Conservation (phyloP, 768 basidiomycete species). For the Sistotremastrum niveocremeum region DNA sequence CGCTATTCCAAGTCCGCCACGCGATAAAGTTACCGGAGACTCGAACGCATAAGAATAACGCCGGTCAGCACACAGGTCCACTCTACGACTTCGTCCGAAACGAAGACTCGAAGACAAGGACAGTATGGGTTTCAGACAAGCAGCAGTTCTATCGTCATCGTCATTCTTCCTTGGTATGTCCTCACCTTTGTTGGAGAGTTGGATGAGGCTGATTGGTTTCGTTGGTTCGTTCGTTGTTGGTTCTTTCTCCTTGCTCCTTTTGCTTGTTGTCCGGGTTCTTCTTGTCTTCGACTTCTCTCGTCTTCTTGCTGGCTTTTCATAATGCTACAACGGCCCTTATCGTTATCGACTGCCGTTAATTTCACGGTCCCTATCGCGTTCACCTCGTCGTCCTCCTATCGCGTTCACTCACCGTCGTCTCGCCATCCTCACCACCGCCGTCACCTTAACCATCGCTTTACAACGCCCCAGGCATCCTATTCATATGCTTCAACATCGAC, state of each 20-base stretch:
- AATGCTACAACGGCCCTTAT: neutral
- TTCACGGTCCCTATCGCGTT: neutral
- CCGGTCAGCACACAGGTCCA: too few species aligned
- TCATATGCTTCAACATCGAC: conserved; percentile 82
- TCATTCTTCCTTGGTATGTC: conserved; percentile 83
- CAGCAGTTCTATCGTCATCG: conserved; percentile 73
- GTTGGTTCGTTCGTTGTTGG: conserved; percentile 9
- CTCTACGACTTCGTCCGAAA: too few species aligned
- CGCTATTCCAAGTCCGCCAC: too few species aligned
- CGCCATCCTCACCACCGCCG: neutral
- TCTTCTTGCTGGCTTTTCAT: neutral
- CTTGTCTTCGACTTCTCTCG: neutral
- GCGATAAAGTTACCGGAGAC: too few species aligned
- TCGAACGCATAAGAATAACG: too few species aligned
- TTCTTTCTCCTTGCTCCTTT: conserved; percentile 2
- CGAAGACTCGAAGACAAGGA: neutral
- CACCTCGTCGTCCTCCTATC: neutral
- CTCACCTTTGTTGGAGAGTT: too few species aligned
- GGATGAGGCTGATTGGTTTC: too few species aligned
- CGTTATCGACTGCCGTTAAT: neutral
- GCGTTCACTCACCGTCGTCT: neutral
- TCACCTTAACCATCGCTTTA: neutral
- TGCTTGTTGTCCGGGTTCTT: conserved; percentile 7
- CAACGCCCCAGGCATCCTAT: conserved; percentile 45
- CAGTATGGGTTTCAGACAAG: conserved; percentile 78